Percentiles rank a stretch among this genome's conserved stretches.
phyloP scores from a whole-genome alignment of 2,329 filamentous ascomycete genomes.

The Rhexocercosporidium sp. region DNA sequence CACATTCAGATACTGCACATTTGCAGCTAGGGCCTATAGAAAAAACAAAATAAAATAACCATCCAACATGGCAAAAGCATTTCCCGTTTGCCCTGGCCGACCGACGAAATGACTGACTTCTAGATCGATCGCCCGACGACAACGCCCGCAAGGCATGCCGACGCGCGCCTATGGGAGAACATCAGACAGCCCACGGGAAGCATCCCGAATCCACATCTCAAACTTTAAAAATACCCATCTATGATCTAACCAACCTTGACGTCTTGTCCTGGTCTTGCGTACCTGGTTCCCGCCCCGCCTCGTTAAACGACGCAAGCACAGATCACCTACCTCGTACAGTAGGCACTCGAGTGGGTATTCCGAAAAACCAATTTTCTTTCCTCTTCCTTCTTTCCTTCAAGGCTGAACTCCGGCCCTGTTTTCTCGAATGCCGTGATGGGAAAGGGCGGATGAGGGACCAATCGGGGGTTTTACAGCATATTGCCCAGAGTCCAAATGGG shows the following conservation, averaged over 20 bases:
- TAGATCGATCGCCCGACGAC: not conserved
- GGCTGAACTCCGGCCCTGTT: not conserved
- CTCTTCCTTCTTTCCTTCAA: not conserved
- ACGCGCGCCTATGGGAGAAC: no score
- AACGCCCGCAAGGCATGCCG: not conserved
- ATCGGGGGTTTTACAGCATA: constrained; percentile 1
- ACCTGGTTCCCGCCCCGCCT: not conserved
- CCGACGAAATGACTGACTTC: not conserved
- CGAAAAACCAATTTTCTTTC: constrained; percentile 4
- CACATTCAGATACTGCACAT: not conserved
- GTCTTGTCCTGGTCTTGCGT: no score
- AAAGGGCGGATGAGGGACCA: not conserved
- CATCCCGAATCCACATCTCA: not conserved
- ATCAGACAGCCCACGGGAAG: no score
- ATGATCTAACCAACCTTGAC: no score
- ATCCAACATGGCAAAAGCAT: not conserved
- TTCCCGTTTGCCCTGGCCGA: not conserved
- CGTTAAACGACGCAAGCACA: not conserved
- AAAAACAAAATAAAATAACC: not conserved
- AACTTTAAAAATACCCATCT: constrained; percentile 1
- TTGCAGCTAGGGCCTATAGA: not conserved
- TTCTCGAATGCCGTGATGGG: not conserved
- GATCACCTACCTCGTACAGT: constrained; percentile 4
- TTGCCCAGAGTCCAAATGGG: no score
- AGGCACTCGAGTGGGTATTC: not conserved